Percentiles rank a stretch among this genome's conserved stretches.
Evolutionary conservation across 1,284 basidiomycete genomes (phyloP).

Genomic region (Nidula niveotomentosa): DNA sequence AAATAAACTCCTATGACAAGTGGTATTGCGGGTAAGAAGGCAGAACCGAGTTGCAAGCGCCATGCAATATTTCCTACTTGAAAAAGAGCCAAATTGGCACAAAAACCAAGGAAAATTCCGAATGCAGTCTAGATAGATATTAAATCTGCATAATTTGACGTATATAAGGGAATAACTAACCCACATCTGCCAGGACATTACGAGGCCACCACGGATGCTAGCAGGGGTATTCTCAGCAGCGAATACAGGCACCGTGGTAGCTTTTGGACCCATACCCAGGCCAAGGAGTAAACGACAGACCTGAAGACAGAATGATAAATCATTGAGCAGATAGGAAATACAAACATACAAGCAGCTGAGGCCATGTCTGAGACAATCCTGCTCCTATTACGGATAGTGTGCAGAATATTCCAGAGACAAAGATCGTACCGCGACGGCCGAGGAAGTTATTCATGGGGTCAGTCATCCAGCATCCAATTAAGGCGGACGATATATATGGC

Average conservation of each 20-base stretch:
- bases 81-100: conserved; percentile 42
- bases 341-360: conserved; percentile 31
- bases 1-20: conserved; percentile 43
- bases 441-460: conserved; percentile 47
- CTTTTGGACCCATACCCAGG: conserved; percentile 63
- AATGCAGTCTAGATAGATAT: conserved; percentile 36
- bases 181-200: conserved; percentile 62
- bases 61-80: conserved; percentile 42
- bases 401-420: conserved; percentile 54
- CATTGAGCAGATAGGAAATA: background rate
- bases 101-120: conserved; percentile 50
- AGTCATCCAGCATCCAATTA: conserved; percentile 40
- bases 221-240: conserved; percentile 60
- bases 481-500: conserved; percentile 32
- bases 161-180: conserved; percentile 21
- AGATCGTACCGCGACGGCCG: conserved; percentile 66
- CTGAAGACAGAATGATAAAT: conserved; percentile 10
- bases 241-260: conserved; percentile 53
- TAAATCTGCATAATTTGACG: background rate
- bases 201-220: conserved; percentile 59
- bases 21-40: conserved; percentile 46
- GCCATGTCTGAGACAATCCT: conserved; percentile 54
- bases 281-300: conserved; percentile 54
- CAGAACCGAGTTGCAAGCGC: conserved; percentile 50
- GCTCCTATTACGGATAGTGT: conserved; percentile 56